These are phyloP conservation scores for Talaromyces sp. DNA, from an alignment of 2,329 filamentous ascomycete genomes.

Conservation along the genomic window DNA sequence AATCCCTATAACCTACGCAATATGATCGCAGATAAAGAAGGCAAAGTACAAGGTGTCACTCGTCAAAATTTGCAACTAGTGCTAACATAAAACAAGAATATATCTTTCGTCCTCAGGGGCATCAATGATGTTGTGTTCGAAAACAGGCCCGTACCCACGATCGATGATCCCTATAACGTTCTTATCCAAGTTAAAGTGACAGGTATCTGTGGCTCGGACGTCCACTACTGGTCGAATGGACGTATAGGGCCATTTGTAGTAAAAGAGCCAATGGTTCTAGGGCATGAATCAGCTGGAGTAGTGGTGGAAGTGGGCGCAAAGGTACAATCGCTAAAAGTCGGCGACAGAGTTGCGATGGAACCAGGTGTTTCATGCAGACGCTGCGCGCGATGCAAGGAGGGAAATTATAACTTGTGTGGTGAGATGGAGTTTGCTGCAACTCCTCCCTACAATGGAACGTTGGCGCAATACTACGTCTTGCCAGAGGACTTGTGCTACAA, in stretches of 20 bases:
- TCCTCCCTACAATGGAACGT: constrained; percentile 50
- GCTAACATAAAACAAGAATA: constrained; percentile 30
- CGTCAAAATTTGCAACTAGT: no score
- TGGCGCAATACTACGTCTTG: constrained; percentile 50
- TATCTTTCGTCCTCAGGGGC: constrained; percentile 47
- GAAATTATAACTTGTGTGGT: constrained; percentile 40
- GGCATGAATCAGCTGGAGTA: constrained; percentile 46
- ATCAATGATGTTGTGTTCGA: constrained; percentile 47
- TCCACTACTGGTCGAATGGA: constrained; percentile 36
- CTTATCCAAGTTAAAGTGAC: constrained; percentile 45
- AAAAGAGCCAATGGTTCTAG: constrained; percentile 34
- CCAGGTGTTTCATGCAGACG: constrained; percentile 46
- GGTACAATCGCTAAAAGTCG: constrained; percentile 43
- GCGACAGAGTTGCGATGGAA: constrained; percentile 50
- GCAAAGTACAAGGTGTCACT: no score
- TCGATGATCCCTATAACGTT: constrained; percentile 38
- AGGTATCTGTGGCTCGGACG: constrained; percentile 48
- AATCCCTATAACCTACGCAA: no score
- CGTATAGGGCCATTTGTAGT: constrained; percentile 44
- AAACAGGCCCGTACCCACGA: constrained; percentile 40
- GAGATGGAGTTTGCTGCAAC: constrained; percentile 52
- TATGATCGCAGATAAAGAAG: no score
- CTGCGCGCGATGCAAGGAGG: constrained; percentile 44
- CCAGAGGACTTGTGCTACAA: constrained; percentile 49
- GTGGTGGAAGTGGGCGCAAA: constrained; percentile 34